Conservation (phyloP, 192 early-diverging fungal genomes). For the Pecoramyces ruminantium region DNA sequence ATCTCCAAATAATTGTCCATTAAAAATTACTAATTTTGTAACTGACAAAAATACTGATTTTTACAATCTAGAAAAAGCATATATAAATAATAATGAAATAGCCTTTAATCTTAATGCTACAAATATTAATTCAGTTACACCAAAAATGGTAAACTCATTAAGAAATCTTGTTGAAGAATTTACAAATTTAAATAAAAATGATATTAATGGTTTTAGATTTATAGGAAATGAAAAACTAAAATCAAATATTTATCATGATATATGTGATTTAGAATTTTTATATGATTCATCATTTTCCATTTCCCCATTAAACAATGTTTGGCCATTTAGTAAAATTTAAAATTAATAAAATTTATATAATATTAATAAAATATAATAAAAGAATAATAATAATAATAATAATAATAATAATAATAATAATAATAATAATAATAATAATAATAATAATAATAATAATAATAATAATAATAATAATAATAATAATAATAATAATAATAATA, state of each 20-base stretch:
- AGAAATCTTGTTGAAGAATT: not conserved
- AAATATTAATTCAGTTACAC: not conserved
- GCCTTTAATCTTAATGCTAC: not conserved
- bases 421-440: no score
- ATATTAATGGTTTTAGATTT: not conserved
- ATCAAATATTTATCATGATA: not conserved
- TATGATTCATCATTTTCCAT: not conserved
- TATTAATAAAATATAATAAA: no score
- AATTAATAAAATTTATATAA: no score
- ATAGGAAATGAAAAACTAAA: not conserved
- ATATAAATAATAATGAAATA: not conserved
- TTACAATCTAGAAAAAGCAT: not conserved
- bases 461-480: no score
- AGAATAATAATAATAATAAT: no score
- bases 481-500: no score
- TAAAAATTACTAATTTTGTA: not conserved
- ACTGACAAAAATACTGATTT: not conserved
- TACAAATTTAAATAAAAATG: not conserved
- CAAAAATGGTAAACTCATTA: not conserved
- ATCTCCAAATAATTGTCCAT: not conserved
- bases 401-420: no score
- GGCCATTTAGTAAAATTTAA: no score
- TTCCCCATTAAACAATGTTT: not conserved
- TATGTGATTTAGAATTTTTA: not conserved
- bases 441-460: no score